Conservation (phyloP, 495 filamentous ascomycete species). For the Penicillium samsonianum region DNA sequence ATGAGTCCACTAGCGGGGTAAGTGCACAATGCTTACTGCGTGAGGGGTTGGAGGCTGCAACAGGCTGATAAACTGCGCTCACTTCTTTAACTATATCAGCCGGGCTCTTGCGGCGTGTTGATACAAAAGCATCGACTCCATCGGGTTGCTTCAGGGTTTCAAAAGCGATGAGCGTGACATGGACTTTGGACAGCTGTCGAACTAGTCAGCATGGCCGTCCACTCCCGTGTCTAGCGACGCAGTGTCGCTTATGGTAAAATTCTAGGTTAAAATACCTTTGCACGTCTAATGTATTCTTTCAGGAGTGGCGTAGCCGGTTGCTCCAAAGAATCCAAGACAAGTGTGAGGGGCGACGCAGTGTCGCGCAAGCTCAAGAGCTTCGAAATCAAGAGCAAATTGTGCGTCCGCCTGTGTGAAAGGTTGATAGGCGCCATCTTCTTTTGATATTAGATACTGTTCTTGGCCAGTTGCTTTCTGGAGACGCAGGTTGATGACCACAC, state of each 20-base stretch:
- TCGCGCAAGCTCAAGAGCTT: conserved; percentile 78
- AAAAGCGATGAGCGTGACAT: conserved; percentile 77
- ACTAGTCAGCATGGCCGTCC: conserved; percentile 7
- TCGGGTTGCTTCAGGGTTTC: conserved; percentile 61
- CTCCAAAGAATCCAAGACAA: conserved; percentile 82
- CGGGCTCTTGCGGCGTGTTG: conserved; percentile 58
- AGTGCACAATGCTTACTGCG: conserved; percentile 31
- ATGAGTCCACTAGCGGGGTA: not conserved
- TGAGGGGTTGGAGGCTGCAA: conserved; percentile 29
- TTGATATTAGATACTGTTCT: not conserved
- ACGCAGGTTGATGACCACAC: conserved; percentile 13
- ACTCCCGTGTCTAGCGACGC: not conserved
- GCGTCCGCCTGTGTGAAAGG: conserved; percentile 72
- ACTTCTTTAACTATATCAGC: conserved; percentile 60
- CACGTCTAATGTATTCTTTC: conserved; percentile 70
- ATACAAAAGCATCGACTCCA: conserved; percentile 64
- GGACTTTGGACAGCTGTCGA: conserved; percentile 53
- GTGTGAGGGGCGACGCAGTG: conserved; percentile 78
- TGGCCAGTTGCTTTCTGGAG: conserved; percentile 6
- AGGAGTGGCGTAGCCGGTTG: conserved; percentile 74
- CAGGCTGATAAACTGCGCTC: conserved; percentile 29
- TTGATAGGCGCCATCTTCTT: conserved; percentile 38
- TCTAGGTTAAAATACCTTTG: conserved; percentile 57
- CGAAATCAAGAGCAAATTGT: conserved; percentile 83
- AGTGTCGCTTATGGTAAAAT: not conserved